Evolutionary conservation across 768 basidiomycete species (phyloP).

Genomic region (Pleurotus tuber-regium): DNA sequence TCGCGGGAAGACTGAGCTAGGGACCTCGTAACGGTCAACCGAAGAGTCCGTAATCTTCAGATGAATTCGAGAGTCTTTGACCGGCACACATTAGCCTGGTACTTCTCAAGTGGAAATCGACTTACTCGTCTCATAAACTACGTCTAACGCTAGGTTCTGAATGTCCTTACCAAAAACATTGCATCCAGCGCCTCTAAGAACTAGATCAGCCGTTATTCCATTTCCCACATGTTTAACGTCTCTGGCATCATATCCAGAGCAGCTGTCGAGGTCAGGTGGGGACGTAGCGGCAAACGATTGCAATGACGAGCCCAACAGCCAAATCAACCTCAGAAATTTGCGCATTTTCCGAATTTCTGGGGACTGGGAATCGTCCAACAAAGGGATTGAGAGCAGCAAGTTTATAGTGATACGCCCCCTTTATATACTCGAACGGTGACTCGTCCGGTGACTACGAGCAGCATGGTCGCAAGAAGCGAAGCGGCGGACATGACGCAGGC

Average conservation of each 20-base stretch:
- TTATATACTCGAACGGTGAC: too few relatives aligned
- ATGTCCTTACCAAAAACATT: conserved; percentile 61
- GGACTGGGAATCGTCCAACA: too few relatives aligned
- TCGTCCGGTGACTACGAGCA: background rate
- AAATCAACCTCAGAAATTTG: too few relatives aligned
- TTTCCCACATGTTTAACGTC: conserved; percentile 38
- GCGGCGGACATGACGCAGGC: too few relatives aligned
- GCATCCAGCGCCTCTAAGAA: conserved; percentile 51
- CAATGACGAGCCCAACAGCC: background rate
- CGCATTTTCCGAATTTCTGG: too few relatives aligned
- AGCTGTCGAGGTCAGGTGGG: conserved; percentile 47
- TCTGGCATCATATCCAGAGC: conserved; percentile 55
- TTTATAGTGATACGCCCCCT: background rate
- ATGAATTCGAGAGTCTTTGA: conserved; percentile 43
- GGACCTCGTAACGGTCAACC: conserved; percentile 57
- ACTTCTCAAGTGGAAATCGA: background rate
- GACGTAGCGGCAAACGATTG: background rate
- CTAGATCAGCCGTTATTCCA: conserved; percentile 47
- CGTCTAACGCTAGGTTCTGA: conserved; percentile 41
- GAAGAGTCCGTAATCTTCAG: conserved; percentile 58
- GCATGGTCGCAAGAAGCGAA: conserved; percentile 6
- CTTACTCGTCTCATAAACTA: conserved; percentile 60
- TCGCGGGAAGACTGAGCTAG: conserved; percentile 57
- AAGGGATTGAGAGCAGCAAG: conserved; percentile 13
- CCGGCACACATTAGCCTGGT: background rate